Percentiles rank a stretch among this genome's conserved stretches.
These are phyloP conservation scores for Sequoia sempervirens DNA, from an alignment of 75 land plant species.

Conservation along the genomic window DNA sequence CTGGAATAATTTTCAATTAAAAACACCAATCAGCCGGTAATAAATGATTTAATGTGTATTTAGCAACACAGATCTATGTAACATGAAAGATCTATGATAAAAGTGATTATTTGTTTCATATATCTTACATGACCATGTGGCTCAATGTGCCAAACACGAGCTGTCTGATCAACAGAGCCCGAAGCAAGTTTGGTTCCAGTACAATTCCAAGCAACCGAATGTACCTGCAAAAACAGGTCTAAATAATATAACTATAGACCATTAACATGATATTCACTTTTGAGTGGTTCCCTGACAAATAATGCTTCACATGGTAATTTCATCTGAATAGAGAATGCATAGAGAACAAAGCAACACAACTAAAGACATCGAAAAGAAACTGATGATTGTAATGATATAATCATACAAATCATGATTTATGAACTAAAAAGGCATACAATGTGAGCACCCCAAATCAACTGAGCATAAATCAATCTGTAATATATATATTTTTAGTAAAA, in stretches of 20 bases:
- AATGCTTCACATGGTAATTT: neutral
- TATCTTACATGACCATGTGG: slow-evolving; percentile 82
- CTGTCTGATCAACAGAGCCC: slow-evolving; percentile 97
- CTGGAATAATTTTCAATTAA: neutral
- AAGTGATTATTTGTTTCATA: neutral
- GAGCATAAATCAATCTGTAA: neutral
- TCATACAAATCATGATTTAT: neutral
- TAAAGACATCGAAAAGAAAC: neutral
- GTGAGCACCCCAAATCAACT: neutral
- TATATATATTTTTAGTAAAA: neutral
- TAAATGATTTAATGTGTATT: neutral
- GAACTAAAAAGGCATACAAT: neutral
- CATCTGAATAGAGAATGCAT: neutral
- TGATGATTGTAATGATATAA: neutral
- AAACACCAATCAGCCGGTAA: neutral
- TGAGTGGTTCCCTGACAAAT: neutral
- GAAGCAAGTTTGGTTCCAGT: slow-evolving; percentile 91
- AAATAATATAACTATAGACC: neutral
- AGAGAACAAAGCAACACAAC: neutral
- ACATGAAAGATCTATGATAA: neutral
- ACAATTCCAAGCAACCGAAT: slow-evolving; percentile 98
- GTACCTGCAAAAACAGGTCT: slow-evolving; percentile 46
- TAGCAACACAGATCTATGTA: too few relatives aligned
- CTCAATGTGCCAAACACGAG: slow-evolving; percentile 91
- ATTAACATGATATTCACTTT: neutral